These are phyloP conservation scores for Musa troglodytarum DNA, from an alignment of 176 grass and related monocot species.

Conservation along the genomic window DNA sequence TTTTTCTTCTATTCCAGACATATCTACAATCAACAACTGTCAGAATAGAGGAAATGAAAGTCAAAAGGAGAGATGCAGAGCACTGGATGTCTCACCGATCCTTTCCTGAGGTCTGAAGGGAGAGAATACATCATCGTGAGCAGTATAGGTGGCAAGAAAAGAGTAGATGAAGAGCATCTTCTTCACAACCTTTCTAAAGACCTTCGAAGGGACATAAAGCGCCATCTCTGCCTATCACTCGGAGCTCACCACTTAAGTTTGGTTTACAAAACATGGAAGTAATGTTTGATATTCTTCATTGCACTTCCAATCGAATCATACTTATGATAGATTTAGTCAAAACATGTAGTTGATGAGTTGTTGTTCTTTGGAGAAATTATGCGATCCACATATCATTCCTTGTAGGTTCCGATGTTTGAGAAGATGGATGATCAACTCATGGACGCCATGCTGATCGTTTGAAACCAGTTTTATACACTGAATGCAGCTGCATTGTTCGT, in stretches of 20 bases:
- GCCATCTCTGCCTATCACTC: conserved; percentile 76
- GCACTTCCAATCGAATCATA: not conserved
- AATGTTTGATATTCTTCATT: conserved; percentile 2
- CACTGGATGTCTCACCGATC: conserved; percentile 81
- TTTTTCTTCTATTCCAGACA: conserved; percentile 39
- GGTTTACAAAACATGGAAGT: not conserved
- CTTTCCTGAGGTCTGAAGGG: not conserved
- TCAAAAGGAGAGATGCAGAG: conserved; percentile 71
- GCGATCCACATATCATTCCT: conserved; percentile 1
- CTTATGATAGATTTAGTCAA: not conserved
- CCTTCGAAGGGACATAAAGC: conserved; percentile 80
- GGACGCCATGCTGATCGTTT: conserved; percentile 82
- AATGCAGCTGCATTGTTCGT: conserved; percentile 62
- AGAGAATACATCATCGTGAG: conserved; percentile 9
- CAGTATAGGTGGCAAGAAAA: conserved; percentile 97
- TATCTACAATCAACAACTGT: conserved; percentile 82
- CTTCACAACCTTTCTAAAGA: conserved; percentile 88
- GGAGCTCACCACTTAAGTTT: not conserved
- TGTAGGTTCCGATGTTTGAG: conserved; percentile 89
- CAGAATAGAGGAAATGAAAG: conserved; percentile 85
- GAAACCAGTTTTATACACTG: conserved; percentile 72
- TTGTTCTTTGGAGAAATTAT: not conserved
- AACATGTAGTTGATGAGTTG: not conserved
- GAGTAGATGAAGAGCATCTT: conserved; percentile 80
- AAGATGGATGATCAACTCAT: conserved; percentile 90